Conservation (phyloP, 1,139 yeast species). For the Yamadazyma dushanensis region DNA sequence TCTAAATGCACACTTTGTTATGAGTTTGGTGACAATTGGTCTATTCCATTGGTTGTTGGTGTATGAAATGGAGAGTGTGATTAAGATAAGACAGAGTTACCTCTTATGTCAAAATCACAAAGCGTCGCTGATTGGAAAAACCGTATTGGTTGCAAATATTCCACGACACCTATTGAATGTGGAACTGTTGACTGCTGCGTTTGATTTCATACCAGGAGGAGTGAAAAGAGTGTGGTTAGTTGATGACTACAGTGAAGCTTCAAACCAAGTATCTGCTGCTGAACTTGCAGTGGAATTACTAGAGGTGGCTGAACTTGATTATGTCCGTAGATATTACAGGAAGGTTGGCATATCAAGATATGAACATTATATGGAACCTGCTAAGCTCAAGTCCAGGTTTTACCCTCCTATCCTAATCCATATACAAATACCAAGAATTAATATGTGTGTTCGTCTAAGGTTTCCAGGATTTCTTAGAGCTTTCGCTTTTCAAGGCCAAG, state of each 20-base stretch:
- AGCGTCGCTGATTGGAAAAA: slow-evolving; percentile 30
- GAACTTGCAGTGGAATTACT: slow-evolving; percentile 33
- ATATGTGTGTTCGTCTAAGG: background rate
- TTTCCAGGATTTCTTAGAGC: slow-evolving; percentile 33
- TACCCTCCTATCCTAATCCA: slow-evolving; percentile 35
- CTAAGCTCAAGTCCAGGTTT: slow-evolving; percentile 19
- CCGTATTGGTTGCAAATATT: slow-evolving; percentile 51
- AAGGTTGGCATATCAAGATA: slow-evolving; percentile 8
- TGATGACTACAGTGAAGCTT: slow-evolving; percentile 40
- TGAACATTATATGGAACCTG: slow-evolving; percentile 6
- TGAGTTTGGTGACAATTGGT: slow-evolving; percentile 50
- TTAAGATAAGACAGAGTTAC: slow-evolving; percentile 43
- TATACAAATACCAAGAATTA: slow-evolving; percentile 6
- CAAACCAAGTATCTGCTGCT: slow-evolving; percentile 30
- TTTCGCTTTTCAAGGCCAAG: slow-evolving; percentile 22
- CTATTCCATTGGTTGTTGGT: slow-evolving; percentile 55
- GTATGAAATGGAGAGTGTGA: slow-evolving; percentile 50
- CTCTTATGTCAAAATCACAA: slow-evolving; percentile 28
- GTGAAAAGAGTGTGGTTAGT: slow-evolving; percentile 52
- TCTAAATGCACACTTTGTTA: slow-evolving; percentile 54
- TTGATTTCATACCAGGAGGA: slow-evolving; percentile 43
- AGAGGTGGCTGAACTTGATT: slow-evolving; percentile 34
- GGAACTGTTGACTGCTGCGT: slow-evolving; percentile 25
- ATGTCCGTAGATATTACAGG: slow-evolving; percentile 17
- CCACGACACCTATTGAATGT: slow-evolving; percentile 36